Evolutionary conservation across 1,284 basidiomycete species (phyloP).

Genomic region (Taiwanofungus camphoratus): DNA sequence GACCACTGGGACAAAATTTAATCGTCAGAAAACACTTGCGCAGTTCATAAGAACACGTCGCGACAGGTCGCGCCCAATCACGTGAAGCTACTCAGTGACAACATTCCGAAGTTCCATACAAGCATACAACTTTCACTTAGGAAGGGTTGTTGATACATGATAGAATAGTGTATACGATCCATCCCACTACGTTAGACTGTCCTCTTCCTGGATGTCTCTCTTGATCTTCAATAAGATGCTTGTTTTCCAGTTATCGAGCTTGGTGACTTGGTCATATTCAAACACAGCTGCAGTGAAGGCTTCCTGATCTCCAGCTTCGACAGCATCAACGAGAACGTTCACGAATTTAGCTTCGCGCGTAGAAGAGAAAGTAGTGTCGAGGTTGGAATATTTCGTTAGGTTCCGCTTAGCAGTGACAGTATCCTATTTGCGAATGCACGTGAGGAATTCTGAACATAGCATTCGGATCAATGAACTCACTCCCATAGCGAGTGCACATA

Average conservation of each 20-base stretch:
- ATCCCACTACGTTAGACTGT: conserved; percentile 39
- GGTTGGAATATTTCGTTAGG: conserved; percentile 65
- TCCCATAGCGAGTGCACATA: conserved; percentile 88
- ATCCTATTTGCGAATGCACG: too few relatives aligned
- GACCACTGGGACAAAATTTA: too few relatives aligned
- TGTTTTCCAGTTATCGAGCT: conserved; percentile 95
- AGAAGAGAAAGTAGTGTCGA: conserved; percentile 78
- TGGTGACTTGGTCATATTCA: conserved; percentile 85
- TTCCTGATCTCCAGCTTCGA: conserved; percentile 77
- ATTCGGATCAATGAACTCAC: conserved; percentile 41
- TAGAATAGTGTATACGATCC: too few relatives aligned
- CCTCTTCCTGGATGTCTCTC: conserved; percentile 65
- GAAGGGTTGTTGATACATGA: too few relatives aligned
- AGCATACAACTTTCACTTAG: too few relatives aligned
- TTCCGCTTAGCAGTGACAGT: conserved; percentile 79
- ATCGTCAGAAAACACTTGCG: too few relatives aligned
- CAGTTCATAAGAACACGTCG: too few relatives aligned
- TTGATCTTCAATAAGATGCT: conserved; percentile 85
- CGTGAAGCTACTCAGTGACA: background rate
- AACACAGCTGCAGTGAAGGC: conserved; percentile 74
- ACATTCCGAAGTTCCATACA: too few relatives aligned
- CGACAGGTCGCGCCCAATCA: too few relatives aligned
- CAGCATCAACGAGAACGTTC: conserved; percentile 68
- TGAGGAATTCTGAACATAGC: too few relatives aligned
- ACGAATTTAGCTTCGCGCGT: conserved; percentile 91